Base-by-base conservation (phyloP, 2,329 filamentous ascomycete genomes). In the Scedosporium minutisporum region DNA sequence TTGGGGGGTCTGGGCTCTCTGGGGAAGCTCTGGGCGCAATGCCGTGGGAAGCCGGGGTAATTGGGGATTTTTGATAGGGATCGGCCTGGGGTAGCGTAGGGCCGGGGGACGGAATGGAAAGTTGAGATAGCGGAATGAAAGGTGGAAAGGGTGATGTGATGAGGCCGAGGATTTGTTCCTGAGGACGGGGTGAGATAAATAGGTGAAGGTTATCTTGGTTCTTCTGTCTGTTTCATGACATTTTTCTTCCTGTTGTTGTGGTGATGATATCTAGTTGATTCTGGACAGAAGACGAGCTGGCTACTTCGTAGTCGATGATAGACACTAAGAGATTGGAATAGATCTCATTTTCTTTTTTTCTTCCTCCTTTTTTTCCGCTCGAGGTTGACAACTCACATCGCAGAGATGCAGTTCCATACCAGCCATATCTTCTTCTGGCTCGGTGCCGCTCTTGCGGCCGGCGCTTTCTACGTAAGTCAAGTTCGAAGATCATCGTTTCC, bases 341-440 rank as follows among this genome's bases (percentile, higher is more conserved):
- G 10, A 38, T 38, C 33, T 38, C 33, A 12, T 38, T 38, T 38
- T 14, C 10, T 38, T 14, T 38, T 38, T 10, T 38, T 38, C 33
- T 14, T 38, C 9, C 9, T 27, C 5, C 25, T 5, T 12, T 38
- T 38, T 6, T 7, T 38, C 33, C 10, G 33, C 33, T 38, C 3
- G 4, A 38, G 33, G 33, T 38, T 38, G 33, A 38, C 33, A 38
- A 38, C 33, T 38, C 33, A 38, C 51, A 14, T 23, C 12, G 12
- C 18, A 16, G 23, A 55, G 23, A 55, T 55, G 51, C 51, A 55
- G 21, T 62, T 46, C 71, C 38, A 55, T 12, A 27, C 51, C 18
- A 67, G 69, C 64, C 77, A 78, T 61, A 60, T 79, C 57, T 71
- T 72, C 66, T 66, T 75, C 59, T 80, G 77, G 72, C 68, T 79